A percentile compares a stretch with the other conserved stretches of the same genome.
phyloP scores from a whole-genome alignment of 768 basidiomycete genomes.

The Pholiota microspora region DNA sequence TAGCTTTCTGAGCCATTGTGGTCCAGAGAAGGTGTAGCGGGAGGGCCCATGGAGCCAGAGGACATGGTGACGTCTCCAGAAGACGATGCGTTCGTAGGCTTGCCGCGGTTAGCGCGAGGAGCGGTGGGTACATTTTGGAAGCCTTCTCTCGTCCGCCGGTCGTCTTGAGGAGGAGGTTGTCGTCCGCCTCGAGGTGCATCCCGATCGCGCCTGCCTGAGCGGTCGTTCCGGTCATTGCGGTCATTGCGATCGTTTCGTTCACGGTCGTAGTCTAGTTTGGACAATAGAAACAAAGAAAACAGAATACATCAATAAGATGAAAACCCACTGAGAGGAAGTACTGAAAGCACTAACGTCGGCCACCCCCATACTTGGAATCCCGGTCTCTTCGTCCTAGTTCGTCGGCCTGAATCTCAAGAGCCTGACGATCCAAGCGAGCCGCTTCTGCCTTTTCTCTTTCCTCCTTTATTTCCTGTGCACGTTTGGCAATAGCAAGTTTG shows the following conservation, averaged over 20 bases:
- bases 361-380: conserved; percentile 36
- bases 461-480: conserved; percentile 77
- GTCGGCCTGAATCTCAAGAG: conserved; percentile 75
- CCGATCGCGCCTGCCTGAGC: conserved; percentile 42
- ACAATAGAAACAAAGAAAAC: conserved; percentile 14
- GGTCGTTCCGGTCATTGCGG: conserved; percentile 34
- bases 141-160: conserved; percentile 35
- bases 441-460: conserved; percentile 67
- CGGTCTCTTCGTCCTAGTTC: conserved; percentile 54
- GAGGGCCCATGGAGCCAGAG: conserved; percentile 51
- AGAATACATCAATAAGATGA: conserved; percentile 13
- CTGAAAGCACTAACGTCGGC: conserved; percentile 35
- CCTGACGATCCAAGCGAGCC: conserved; percentile 58
- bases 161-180: conserved; percentile 36
- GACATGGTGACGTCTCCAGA: conserved; percentile 26
- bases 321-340: conserved; percentile 18
- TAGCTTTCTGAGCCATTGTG: conserved; percentile 36
- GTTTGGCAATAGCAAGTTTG: conserved; percentile 82
- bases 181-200: conserved; percentile 36
- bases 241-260: conserved; percentile 29
- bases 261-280: conserved; percentile 46
- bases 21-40: conserved; percentile 33
- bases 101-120: conserved; percentile 74
- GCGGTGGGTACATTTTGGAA: conserved; percentile 80
- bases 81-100: conserved; percentile 35